Evolutionary conservation across 345 rosid species (phyloP).

Genomic region (Combretum micranthum): DNA sequence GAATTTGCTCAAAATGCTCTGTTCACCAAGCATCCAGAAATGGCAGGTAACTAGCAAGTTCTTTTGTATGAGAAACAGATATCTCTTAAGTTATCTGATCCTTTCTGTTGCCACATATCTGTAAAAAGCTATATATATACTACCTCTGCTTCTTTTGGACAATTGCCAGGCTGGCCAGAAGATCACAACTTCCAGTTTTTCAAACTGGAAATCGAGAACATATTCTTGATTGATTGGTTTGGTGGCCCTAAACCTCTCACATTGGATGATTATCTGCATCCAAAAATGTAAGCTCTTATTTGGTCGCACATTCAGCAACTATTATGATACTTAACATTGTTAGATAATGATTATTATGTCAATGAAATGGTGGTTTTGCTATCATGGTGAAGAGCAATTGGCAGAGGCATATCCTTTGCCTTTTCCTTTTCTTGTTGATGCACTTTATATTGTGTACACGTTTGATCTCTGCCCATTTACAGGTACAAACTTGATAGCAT

Average conservation of each 20-base stretch:
- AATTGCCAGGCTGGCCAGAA: slow-evolving; percentile 70
- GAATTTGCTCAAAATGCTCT: slow-evolving; percentile 46
- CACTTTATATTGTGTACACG: no score
- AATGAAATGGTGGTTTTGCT: no score
- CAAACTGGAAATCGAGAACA: slow-evolving; percentile 58
- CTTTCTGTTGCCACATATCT: neutral
- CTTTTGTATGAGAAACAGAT: neutral
- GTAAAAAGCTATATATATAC: neutral
- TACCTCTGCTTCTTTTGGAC: neutral
- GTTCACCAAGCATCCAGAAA: slow-evolving; percentile 85
- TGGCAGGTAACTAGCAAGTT: slow-evolving; percentile 46
- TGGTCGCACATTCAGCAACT: neutral
- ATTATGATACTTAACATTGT: no score
- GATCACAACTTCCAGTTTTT: slow-evolving; percentile 63
- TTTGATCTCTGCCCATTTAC: no score
- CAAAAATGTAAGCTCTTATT: slow-evolving; percentile 39
- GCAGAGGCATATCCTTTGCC: no score
- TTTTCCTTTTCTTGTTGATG: no score
- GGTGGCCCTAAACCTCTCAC: slow-evolving; percentile 89
- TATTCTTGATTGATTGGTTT: slow-evolving; percentile 85
- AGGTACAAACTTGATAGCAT: no score
- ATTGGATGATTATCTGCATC: slow-evolving; percentile 63
- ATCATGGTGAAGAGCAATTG: no score
- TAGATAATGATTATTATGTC: no score
- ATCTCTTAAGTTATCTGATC: neutral